phyloP scores from a whole-genome alignment of 2,329 filamentous ascomycete species.

The Claviceps cyperi region DNA sequence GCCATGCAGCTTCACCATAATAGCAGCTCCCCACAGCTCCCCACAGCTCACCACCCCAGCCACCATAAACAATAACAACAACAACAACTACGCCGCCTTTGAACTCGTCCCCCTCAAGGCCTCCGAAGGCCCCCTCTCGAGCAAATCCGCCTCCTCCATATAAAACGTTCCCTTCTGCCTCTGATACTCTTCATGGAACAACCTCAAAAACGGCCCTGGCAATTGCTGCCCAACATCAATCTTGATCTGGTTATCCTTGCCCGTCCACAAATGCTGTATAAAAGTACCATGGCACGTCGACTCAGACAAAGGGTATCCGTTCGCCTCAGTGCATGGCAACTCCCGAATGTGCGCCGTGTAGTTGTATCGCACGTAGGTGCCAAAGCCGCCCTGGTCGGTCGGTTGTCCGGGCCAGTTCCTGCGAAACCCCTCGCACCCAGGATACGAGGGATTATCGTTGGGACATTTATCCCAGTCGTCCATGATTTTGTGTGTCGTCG shows the following conservation, averaged over 20 bases:
- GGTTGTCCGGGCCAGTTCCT: constrained; percentile 21
- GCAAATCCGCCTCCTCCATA: constrained; percentile 22
- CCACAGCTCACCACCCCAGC: too few species aligned
- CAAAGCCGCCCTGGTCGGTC: constrained; percentile 30
- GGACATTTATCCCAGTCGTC: constrained; percentile 32
- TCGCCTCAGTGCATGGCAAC: constrained; percentile 27
- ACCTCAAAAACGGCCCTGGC: constrained; percentile 20
- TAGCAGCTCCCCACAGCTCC: too few species aligned
- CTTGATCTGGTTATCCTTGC: constrained; percentile 26
- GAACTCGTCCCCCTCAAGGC: background rate
- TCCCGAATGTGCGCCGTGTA: constrained; percentile 25
- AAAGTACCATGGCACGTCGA: constrained; percentile 25
- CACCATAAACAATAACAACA: background rate
- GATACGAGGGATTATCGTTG: constrained; percentile 22
- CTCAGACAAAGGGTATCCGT: constrained; percentile 26
- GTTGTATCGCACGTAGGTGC: constrained; percentile 28
- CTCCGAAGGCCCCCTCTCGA: constrained; percentile 10
- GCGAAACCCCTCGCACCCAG: constrained; percentile 25
- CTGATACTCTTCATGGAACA: constrained; percentile 22
- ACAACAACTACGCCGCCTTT: background rate
- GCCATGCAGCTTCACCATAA: too few species aligned
- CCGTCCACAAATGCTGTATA: constrained; percentile 29
- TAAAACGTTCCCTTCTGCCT: constrained; percentile 20
- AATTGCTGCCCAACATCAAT: constrained; percentile 23
- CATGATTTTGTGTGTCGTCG: constrained; percentile 31